phyloP scores from a whole-genome alignment of 192 early-diverging fungal species.

The Backusella tarrabulga region DNA sequence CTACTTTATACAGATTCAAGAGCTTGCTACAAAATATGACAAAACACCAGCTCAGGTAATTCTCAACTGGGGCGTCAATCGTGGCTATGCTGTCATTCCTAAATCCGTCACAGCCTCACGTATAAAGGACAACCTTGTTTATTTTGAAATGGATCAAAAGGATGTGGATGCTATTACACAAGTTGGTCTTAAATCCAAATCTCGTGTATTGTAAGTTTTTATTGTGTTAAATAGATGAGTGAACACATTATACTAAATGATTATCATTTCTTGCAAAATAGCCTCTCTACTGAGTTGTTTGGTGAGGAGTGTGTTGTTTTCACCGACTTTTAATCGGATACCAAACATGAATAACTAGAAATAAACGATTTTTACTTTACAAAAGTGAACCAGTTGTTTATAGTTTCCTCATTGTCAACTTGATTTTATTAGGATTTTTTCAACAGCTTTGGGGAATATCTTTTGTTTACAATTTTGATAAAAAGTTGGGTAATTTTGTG shows the following conservation, averaged over 20 bases:
- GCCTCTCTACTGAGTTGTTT: too few relatives aligned
- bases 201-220: not conserved
- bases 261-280: too few relatives aligned
- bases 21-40: conserved; percentile 44
- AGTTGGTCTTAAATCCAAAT: conserved; percentile 14
- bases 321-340: too few relatives aligned
- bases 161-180: conserved; percentile 25
- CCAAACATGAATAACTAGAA: too few relatives aligned
- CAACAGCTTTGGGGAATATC: not conserved
- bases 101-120: conserved; percentile 55
- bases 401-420: too few relatives aligned
- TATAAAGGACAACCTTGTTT: conserved; percentile 52
- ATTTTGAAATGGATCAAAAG: conserved; percentile 34
- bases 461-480: too few relatives aligned
- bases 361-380: too few relatives aligned
- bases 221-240: too few relatives aligned
- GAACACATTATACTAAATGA: too few relatives aligned
- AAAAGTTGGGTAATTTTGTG: too few relatives aligned
- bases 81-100: conserved; percentile 58
- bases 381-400: too few relatives aligned
- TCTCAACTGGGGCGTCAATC: conserved; percentile 54
- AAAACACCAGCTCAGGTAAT: conserved; percentile 53
- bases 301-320: too few relatives aligned
- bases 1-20: conserved; percentile 32
- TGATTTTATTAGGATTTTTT: not conserved